A percentile compares a stretch with the other conserved stretches of the same genome.
phyloP scores from a whole-genome alignment of 768 basidiomycete genomes.

The Mycena floridula region DNA sequence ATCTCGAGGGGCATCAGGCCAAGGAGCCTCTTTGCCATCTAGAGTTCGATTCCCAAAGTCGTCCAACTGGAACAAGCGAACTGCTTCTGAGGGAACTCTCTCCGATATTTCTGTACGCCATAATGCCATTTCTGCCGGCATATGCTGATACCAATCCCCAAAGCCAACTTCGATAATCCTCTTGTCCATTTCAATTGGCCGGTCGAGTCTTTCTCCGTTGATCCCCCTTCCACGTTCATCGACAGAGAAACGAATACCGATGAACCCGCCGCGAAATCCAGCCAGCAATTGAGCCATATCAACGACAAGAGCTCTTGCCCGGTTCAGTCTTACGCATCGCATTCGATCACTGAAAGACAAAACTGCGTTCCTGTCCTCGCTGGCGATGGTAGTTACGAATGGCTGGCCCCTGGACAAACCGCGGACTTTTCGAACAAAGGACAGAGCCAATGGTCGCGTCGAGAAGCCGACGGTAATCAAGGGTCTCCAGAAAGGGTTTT shows the following conservation, averaged over 20 bases:
- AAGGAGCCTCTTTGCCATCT: not conserved
- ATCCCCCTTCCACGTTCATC: constrained; percentile 26
- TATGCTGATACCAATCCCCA: constrained; percentile 23
- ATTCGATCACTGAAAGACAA: constrained; percentile 24
- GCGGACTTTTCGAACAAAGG: constrained; percentile 26
- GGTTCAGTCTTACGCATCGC: constrained; percentile 26
- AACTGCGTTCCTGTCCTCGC: constrained; percentile 27
- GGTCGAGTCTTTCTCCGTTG: constrained; percentile 29
- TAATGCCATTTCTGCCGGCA: too few relatives aligned
- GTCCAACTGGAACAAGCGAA: constrained; percentile 21
- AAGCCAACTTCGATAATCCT: constrained; percentile 28
- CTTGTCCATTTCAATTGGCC: constrained; percentile 22
- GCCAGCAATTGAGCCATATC: constrained; percentile 22
- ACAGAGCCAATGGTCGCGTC: constrained; percentile 33
- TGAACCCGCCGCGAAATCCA: constrained; percentile 31
- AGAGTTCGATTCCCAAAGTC: constrained; percentile 12
- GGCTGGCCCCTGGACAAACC: constrained; percentile 26
- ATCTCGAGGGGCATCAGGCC: too few relatives aligned
- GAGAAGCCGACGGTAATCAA: constrained; percentile 32
- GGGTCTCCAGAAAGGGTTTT: constrained; percentile 35
- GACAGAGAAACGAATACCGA: constrained; percentile 27
- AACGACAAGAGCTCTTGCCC: constrained; percentile 23
- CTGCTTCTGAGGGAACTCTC: constrained; percentile 7
- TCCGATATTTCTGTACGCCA: constrained; percentile 11
- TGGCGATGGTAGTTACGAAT: constrained; percentile 25